Percentiles rank a stretch among this genome's conserved stretches.
These are phyloP conservation scores for Neonectria magnoliae DNA, from an alignment of 2,329 filamentous ascomycete species.

Conservation along the genomic window DNA sequence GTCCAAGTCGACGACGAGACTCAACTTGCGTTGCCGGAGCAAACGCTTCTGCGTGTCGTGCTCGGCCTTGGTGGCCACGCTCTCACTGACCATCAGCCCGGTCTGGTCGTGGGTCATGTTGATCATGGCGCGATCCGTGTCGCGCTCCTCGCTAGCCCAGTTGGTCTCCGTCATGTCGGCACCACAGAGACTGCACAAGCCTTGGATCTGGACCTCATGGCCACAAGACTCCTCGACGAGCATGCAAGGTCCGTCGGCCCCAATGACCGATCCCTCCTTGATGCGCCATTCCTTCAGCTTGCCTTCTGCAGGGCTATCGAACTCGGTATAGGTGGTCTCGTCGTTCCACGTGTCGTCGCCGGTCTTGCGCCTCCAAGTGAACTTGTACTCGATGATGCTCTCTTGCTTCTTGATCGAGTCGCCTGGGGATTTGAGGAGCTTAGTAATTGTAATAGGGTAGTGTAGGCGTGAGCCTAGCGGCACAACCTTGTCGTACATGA, in stretches of 20 bases:
- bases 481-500: conserved; percentile 56
- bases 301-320: conserved; percentile 86
- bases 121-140: conserved; percentile 88
- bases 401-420: conserved; percentile 81
- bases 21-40: conserved; percentile 83
- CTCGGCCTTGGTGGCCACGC: conserved; percentile 83
- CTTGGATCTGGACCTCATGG: conserved; percentile 90
- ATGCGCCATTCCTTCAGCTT: conserved; percentile 81
- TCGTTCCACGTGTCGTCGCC: conserved; percentile 71
- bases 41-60: conserved; percentile 87
- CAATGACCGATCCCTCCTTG: conserved; percentile 71
- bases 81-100: conserved; percentile 83
- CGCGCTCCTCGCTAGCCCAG: conserved; percentile 82
- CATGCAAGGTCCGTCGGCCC: conserved; percentile 67
- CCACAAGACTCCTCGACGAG: conserved; percentile 91
- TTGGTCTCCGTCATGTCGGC: conserved; percentile 94
- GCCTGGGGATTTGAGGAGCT: conserved; percentile 79
- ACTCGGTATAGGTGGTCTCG: conserved; percentile 77
- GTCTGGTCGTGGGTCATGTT: conserved; percentile 96
- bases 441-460: conserved; percentile 93
- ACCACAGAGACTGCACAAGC: conserved; percentile 90
- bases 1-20: conserved; percentile 94
- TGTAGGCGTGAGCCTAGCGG: conserved; percentile 72
- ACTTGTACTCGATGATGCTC: conserved; percentile 86
- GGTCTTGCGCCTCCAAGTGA: conserved; percentile 80